A percentile compares a stretch with the other conserved stretches of the same genome.
Conservation (phyloP, 116 monocot species). For the Thalassia testudinum region DNA sequence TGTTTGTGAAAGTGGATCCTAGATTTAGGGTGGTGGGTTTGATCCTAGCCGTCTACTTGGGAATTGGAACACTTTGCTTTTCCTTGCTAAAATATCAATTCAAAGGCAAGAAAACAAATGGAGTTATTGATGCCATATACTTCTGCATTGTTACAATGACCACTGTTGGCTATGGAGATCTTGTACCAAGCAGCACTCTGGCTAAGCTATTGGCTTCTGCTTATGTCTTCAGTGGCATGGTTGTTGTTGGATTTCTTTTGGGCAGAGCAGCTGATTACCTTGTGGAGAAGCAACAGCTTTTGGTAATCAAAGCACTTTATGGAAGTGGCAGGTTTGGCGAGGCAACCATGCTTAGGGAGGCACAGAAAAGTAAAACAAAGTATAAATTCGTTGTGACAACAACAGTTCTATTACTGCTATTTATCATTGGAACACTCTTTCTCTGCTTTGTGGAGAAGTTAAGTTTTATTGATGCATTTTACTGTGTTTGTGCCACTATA, state of each 20-base stretch:
- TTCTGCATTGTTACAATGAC: conserved; percentile 95
- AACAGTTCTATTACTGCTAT: too few species aligned
- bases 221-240: too few species aligned
- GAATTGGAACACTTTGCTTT: conserved; percentile 29
- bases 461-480: conserved; percentile 64
- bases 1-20: conserved; percentile 14
- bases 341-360: conserved; percentile 30
- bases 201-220: too few species aligned
- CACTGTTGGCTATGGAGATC: conserved; percentile 89
- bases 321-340: conserved; percentile 27
- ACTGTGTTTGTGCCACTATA: conserved; percentile 92
- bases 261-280: too few species aligned
- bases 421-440: too few species aligned
- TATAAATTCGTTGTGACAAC: conserved; percentile 67
- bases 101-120: conserved; percentile 39
- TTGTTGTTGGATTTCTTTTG: too few species aligned
- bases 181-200: too few species aligned
- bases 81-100: conserved; percentile 50
- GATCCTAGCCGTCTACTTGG: conserved; percentile 39
- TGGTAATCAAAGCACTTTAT: too few species aligned
- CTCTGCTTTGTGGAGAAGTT: conserved; percentile 54
- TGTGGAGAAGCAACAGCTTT: too few species aligned
- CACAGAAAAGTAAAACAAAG: conserved; percentile 33
- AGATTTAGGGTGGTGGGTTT: conserved; percentile 28
- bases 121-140: too few species aligned